Percentiles rank a stretch among this genome's conserved stretches.
Evolutionary conservation across 2,329 filamentous ascomycete species (phyloP).

Genomic region (Orbilia quercus): DNA sequence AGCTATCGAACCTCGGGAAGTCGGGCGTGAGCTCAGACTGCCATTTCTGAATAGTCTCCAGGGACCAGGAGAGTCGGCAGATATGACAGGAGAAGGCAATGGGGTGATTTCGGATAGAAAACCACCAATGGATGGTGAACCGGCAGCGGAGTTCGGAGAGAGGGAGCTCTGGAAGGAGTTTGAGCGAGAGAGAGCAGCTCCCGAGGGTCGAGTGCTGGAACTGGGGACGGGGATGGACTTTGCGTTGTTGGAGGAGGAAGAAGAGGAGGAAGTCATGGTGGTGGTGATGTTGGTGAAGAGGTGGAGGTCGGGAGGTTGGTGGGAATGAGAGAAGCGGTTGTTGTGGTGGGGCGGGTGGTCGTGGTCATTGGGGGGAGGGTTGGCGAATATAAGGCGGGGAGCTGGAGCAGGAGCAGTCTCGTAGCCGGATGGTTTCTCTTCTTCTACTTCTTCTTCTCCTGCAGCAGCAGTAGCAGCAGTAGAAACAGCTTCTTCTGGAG

Average conservation of each 20-base stretch:
- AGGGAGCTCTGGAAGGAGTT: conserved; percentile 59
- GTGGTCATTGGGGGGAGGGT: conserved; percentile 47
- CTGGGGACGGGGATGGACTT: conserved; percentile 47
- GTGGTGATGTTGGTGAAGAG: too few relatives aligned
- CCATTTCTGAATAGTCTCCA: conserved; percentile 69
- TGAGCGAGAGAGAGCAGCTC: conserved; percentile 58
- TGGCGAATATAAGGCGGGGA: conserved; percentile 57
- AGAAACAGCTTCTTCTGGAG: too few relatives aligned
- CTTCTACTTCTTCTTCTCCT: conserved; percentile 1
- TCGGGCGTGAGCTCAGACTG: conserved; percentile 66
- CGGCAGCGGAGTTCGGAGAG: conserved; percentile 57
- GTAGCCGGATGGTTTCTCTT: background rate
- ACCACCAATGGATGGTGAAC: conserved; percentile 58
- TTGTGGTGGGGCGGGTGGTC: conserved; percentile 44
- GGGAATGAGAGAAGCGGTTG: conserved; percentile 23
- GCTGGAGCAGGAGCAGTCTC: conserved; percentile 4
- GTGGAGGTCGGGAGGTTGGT: conserved; percentile 48
- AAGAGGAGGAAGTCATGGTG: conserved; percentile 56
- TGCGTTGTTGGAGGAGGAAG: conserved; percentile 55
- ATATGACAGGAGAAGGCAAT: conserved; percentile 78
- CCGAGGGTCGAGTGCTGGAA: conserved; percentile 51
- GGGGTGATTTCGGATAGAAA: conserved; percentile 71
- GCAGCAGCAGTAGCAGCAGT: background rate
- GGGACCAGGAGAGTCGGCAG: conserved; percentile 73
- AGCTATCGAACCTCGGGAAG: conserved; percentile 65